phyloP scores from a whole-genome alignment of 2,329 filamentous ascomycete species.

The Fusarium dimerum region DNA sequence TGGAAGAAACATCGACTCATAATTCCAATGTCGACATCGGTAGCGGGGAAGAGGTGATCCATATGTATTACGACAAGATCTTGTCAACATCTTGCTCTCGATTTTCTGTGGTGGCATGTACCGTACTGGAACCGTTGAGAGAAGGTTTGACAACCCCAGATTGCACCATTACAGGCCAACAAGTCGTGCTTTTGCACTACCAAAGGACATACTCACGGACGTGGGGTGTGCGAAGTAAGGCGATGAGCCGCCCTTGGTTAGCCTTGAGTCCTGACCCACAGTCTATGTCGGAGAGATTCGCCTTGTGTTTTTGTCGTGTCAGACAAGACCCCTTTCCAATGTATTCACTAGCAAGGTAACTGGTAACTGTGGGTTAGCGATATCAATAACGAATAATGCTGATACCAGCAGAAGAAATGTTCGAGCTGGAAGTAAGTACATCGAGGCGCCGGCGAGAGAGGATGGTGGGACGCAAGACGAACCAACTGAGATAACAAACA shows the following conservation, averaged over 20 bases:
- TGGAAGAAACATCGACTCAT: conserved; percentile 14
- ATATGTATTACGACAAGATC: background rate
- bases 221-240: conserved; percentile 19
- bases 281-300: conserved; percentile 4
- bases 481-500: conserved; percentile 2
- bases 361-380: too few relatives aligned
- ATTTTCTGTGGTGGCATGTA: conserved; percentile 1
- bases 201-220: conserved; percentile 1
- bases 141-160: conserved; percentile 25
- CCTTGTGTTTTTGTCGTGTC: background rate
- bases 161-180: conserved; percentile 32
- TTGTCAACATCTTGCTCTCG: conserved; percentile 4
- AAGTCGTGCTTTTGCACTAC: conserved; percentile 30
- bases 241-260: conserved; percentile 1
- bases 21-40: conserved; percentile 30
- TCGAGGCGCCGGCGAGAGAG: too few relatives aligned
- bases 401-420: background rate
- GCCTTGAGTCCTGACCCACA: conserved; percentile 4
- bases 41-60: conserved; percentile 25
- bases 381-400: too few relatives aligned
- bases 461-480: background rate
- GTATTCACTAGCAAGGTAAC: too few relatives aligned
- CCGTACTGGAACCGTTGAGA: conserved; percentile 15
- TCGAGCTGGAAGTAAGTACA: background rate
- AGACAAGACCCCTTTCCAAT: background rate